Evolutionary conservation across 164 flowering plant species (phyloP).

Genomic region (Chloranthus sessilifolius): DNA sequence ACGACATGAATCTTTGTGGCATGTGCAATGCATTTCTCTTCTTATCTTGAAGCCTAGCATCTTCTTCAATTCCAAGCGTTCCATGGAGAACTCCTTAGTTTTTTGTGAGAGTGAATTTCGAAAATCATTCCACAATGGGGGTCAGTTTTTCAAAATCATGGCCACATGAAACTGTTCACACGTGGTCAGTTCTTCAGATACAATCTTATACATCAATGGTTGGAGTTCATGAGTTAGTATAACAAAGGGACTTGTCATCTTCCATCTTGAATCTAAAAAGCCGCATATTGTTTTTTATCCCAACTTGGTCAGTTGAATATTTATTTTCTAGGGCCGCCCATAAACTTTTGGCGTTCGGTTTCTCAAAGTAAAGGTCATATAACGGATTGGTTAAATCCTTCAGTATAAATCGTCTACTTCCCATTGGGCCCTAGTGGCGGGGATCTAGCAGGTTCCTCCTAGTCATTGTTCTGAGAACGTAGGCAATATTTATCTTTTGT

Average conservation of each 20-base stretch:
- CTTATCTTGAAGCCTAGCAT: constrained; percentile 4
- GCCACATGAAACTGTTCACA: neutral
- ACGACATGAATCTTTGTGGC: too few relatives aligned
- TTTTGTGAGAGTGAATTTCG: constrained; percentile 5
- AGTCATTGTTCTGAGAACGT: too few relatives aligned
- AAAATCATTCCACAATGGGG: constrained; percentile 11
- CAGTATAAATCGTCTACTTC: constrained; percentile 1
- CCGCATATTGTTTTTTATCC: constrained; percentile 7
- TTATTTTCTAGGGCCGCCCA: constrained; percentile 5
- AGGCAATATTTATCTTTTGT: too few relatives aligned
- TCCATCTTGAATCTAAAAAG: constrained; percentile 7
- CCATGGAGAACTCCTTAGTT: constrained; percentile 5
- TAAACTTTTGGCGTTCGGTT: too few relatives aligned
- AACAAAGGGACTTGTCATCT: constrained; percentile 5
- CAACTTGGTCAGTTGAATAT: constrained; percentile 13
- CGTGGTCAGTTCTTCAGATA: neutral
- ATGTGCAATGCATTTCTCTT: too few relatives aligned
- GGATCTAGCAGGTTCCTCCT: too few relatives aligned
- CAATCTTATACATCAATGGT: neutral
- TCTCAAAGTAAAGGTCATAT: constrained; percentile 11
- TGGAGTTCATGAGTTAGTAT: constrained; percentile 6
- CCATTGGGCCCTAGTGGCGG: too few relatives aligned
- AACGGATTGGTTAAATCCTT: constrained; percentile 3
- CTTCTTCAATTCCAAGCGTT: constrained; percentile 10
- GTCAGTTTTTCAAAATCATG: constrained; percentile 10